phyloP scores from a whole-genome alignment of 306 rosid genomes.

The Senna siamea region DNA sequence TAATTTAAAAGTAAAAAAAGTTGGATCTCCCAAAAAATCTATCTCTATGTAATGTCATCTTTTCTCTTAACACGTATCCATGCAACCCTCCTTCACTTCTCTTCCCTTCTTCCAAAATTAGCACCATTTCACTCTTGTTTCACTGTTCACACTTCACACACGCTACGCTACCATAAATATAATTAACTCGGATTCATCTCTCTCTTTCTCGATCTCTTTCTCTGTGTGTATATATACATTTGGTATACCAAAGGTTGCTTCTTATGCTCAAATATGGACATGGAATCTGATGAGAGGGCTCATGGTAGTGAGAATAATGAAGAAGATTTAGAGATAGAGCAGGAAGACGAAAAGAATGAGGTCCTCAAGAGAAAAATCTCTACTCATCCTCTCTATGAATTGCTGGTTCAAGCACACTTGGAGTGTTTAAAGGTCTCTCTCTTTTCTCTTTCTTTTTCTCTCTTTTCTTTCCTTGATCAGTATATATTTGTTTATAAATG shows the following conservation, averaged over 20 bases:
- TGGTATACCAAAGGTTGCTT: constrained; percentile 36
- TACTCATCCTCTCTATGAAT: constrained; percentile 70
- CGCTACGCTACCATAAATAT: no score
- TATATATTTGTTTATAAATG: no score
- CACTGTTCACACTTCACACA: not conserved
- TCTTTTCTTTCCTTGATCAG: not conserved
- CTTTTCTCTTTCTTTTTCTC: not conserved
- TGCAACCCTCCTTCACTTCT: constrained; percentile 55
- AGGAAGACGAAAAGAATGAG: constrained; percentile 47
- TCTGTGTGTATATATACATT: not conserved
- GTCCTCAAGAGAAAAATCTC: constrained; percentile 75
- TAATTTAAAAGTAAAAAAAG: no score
- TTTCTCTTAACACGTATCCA: constrained; percentile 49
- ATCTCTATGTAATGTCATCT: no score
- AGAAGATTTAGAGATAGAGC: not conserved
- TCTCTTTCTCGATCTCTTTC: not conserved
- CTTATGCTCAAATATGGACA: constrained; percentile 40
- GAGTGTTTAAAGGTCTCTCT: constrained; percentile 72
- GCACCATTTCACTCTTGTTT: constrained; percentile 49
- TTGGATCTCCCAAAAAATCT: no score
- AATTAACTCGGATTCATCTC: not conserved
- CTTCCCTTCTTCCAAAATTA: constrained; percentile 60
- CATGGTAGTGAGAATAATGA: constrained; percentile 13
- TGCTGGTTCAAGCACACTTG: constrained; percentile 69
- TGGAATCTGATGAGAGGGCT: constrained; percentile 55